These are phyloP conservation scores for Fraxinus angustifolia DNA, from an alignment of 305 asterid genomes.

Conservation along the genomic window DNA sequence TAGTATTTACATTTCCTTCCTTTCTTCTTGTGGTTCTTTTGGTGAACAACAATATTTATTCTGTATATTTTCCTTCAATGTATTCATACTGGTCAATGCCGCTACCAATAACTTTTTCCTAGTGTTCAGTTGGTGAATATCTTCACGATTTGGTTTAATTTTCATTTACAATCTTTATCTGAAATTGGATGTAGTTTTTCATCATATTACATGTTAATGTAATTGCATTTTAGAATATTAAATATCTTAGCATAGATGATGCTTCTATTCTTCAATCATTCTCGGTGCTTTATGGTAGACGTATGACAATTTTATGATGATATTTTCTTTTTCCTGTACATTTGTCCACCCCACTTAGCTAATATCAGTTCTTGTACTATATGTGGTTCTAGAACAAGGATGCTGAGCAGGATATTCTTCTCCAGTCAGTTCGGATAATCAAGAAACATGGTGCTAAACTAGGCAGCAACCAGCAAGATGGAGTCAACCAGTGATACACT, in stretches of 20 bases:
- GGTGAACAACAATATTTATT: not conserved
- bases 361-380: slow-evolving; percentile 17
- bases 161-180: not conserved
- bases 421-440: slow-evolving; percentile 65
- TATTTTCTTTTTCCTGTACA: not conserved
- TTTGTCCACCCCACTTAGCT: slow-evolving; percentile 8
- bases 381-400: slow-evolving; percentile 55
- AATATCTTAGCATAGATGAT: not conserved
- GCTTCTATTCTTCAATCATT: not conserved
- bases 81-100: not conserved
- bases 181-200: not conserved
- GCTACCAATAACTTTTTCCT: not conserved
- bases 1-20: not conserved
- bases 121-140: not conserved
- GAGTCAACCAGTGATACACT: not conserved
- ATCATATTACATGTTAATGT: not conserved
- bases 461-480: slow-evolving; percentile 29
- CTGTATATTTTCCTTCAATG: not conserved
- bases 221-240: not conserved
- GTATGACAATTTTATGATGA: not conserved
- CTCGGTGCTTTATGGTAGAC: not conserved
- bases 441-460: slow-evolving; percentile 63
- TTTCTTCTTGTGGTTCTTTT: not conserved
- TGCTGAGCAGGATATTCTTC: slow-evolving; percentile 67
- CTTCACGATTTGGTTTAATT: not conserved